Conservation (phyloP, 179 eudicot genomes). For the Patellifolia procumbens region DNA sequence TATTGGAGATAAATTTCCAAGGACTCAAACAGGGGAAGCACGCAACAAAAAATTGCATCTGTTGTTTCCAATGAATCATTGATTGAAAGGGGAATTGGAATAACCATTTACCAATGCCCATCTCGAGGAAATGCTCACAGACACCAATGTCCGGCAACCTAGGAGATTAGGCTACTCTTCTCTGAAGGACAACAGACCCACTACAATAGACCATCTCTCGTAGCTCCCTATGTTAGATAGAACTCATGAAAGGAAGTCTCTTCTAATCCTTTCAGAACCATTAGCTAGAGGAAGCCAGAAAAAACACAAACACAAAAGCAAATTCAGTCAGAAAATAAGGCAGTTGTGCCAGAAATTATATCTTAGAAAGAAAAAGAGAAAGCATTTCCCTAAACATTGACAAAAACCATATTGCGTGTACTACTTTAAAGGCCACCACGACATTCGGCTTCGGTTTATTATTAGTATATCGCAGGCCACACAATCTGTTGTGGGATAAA, state of each 20-base stretch:
- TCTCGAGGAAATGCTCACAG: background rate
- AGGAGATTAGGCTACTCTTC: background rate
- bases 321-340: background rate
- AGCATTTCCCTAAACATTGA: background rate
- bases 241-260: background rate
- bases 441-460: background rate
- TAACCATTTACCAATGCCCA: background rate
- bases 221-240: background rate
- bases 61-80: background rate
- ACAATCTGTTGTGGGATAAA: no score
- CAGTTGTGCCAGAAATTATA: background rate
- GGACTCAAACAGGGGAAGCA: background rate
- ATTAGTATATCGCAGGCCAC: background rate
- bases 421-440: background rate
- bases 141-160: background rate
- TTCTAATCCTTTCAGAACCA: background rate
- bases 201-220: background rate
- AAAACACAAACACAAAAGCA: background rate
- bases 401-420: background rate
- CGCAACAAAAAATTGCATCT: background rate
- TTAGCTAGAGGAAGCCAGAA: background rate
- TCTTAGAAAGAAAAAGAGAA: no score
- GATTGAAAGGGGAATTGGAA: background rate
- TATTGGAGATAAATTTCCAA: background rate
- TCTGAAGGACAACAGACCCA: background rate